Evolutionary conservation across 257 asterid genomes (phyloP), one percentile per base, ranked within the genome.

Genomic region (Solanum gracilifrons): DNA sequence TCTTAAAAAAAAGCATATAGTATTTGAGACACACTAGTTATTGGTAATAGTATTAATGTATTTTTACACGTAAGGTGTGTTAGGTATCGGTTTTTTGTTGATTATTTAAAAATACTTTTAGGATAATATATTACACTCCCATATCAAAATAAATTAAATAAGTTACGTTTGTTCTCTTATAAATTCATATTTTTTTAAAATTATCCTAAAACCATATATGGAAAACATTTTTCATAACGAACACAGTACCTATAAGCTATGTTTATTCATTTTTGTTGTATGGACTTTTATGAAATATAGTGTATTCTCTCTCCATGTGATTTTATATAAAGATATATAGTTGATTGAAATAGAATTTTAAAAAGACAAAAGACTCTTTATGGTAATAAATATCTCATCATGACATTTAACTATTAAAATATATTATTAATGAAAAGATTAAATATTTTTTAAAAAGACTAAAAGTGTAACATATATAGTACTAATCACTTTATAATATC

Each of bases 101-200:
- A 68, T 27, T 27, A 68, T 27, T 68, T 64, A 64, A 3, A 68
- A 68, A 13, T 13, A 1, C 0, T 1, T 68, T n/a, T n/a, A n/a
- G 0, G 13, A 62, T 10, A n/a, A n/a, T 62, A 62, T 62, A 2
- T n/a, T 4, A 23, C 0, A 0, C 1, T 62, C 2, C 0, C 13
- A 62, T n/a, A 4, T 1, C 8, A 25, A 62, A 62, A 25, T 1
- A 12, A 62, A n/a, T 23, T 23, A n/a, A 2, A 62, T 4, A n/a
- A 23, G 0, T 2, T n/a, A 0, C 0, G 2, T 10, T n/a, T 11
- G 71, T n/a, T n/a, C 71, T 62, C 16, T 62, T 4, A 62, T 10
- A 9, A 62, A 62, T 62, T 62, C 3, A 4, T 23, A 8, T 58
- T 7, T 46, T 43, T 13, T 12, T 0, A 8, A 60, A n/a, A 3